These are phyloP conservation scores for Dryas integrifolia DNA, from an alignment of 331 rosid species.

Conservation along the genomic window DNA sequence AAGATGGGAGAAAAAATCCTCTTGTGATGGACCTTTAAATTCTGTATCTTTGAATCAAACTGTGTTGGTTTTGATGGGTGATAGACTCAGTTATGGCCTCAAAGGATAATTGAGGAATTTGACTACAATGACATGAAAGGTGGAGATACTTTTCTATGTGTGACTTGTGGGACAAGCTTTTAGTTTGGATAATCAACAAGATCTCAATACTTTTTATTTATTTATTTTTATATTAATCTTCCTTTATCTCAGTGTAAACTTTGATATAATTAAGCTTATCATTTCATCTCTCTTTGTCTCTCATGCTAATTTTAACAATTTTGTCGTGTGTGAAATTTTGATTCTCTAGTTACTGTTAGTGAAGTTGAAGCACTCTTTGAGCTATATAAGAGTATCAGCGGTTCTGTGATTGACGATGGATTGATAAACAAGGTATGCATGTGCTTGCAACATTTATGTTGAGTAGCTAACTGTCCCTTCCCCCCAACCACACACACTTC, in stretches of 20 bases:
- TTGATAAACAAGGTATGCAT: slow-evolving; percentile 75
- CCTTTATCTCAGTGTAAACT: background rate
- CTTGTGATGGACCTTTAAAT: background rate
- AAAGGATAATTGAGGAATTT: background rate
- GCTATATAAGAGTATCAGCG: slow-evolving; percentile 80
- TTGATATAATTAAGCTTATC: background rate
- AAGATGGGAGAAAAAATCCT: background rate
- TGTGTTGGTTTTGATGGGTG: slow-evolving; percentile 2
- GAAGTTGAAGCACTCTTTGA: slow-evolving; percentile 95
- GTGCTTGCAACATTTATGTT: background rate
- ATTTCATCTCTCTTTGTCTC: background rate
- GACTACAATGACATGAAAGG: background rate
- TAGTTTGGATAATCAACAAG: background rate
- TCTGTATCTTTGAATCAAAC: background rate
- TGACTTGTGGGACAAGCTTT: background rate
- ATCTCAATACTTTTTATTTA: background rate
- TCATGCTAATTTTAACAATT: slow-evolving; percentile 9
- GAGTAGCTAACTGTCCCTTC: background rate
- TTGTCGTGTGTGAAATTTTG: slow-evolving; percentile 19
- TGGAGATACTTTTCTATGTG: background rate
- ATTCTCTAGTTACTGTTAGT: slow-evolving; percentile 64
- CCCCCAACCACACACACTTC: too few relatives aligned
- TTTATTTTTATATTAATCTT: background rate
- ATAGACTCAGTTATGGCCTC: background rate
- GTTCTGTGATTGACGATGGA: slow-evolving; percentile 82